phyloP scores from a whole-genome alignment of 2,329 filamentous ascomycete species.

The Xylaria sp. region DNA sequence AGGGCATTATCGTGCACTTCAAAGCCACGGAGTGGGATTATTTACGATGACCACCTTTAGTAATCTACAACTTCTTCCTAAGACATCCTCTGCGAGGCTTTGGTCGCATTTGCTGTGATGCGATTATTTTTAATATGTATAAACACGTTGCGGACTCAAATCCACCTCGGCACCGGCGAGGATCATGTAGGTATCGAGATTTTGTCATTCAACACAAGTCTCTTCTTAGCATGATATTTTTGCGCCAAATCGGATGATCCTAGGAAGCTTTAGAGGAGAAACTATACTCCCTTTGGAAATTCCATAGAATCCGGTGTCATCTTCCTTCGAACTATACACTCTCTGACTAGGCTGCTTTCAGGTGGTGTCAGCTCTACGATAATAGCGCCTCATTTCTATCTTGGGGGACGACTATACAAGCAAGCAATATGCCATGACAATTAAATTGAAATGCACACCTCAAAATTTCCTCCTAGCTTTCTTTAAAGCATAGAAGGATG shows the following conservation, averaged over 20 bases:
- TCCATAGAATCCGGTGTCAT: not conserved
- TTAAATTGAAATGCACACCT: not conserved
- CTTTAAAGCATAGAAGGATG: not conserved
- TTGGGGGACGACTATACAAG: not conserved
- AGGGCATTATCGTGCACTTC: slow-evolving; percentile 1
- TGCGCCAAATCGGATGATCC: not conserved
- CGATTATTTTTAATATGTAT: slow-evolving; percentile 4
- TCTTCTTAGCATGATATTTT: not conserved
- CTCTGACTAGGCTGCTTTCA: not conserved
- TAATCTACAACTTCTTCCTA: not conserved
- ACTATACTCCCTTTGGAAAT: not conserved
- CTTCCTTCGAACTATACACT: not conserved
- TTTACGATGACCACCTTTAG: not conserved
- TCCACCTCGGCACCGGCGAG: slow-evolving; percentile 16
- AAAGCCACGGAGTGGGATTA: not conserved
- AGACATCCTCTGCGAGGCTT: not conserved
- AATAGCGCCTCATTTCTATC: slow-evolving; percentile 1
- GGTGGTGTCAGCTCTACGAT: not conserved
- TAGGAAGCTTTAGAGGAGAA: not conserved
- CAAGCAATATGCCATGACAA: not conserved
- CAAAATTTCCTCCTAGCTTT: not conserved
- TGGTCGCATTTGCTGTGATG: not conserved
- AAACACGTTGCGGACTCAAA: not conserved
- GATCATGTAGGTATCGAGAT: not conserved
- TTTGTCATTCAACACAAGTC: not conserved